Conservation (phyloP, 2,329 filamentous ascomycete species). For the Trichoderma sp. region DNA sequence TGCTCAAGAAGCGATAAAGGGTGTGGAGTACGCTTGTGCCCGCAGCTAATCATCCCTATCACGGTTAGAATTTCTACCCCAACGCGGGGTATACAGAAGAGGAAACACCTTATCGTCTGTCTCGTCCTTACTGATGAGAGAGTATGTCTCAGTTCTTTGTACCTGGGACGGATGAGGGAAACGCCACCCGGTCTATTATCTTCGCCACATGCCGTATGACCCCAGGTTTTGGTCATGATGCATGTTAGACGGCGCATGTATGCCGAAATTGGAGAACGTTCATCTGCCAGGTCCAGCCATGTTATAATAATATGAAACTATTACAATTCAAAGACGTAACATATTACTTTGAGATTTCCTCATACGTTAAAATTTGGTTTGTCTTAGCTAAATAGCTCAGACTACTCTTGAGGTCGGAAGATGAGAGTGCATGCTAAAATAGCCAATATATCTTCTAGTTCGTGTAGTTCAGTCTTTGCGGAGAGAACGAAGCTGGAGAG, state of each 20-base stretch:
- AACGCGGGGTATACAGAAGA: background rate
- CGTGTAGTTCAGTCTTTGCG: background rate
- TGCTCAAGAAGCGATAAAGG: background rate
- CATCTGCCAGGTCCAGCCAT: background rate
- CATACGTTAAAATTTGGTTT: background rate
- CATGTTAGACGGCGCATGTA: background rate
- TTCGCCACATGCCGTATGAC: background rate
- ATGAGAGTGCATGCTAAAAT: background rate
- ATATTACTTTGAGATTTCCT: background rate
- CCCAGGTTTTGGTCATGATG: background rate
- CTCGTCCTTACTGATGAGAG: background rate
- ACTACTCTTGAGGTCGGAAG: background rate
- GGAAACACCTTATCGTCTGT: background rate
- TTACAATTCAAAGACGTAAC: background rate
- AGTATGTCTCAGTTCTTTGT: background rate
- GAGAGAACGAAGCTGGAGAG: background rate
- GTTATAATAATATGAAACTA: background rate
- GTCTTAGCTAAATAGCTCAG: background rate
- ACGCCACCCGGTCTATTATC: background rate
- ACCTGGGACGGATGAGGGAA: background rate
- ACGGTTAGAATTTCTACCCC: background rate
- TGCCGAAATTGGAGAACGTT: background rate
- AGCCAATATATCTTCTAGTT: background rate
- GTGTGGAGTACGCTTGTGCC: background rate
- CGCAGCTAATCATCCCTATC: background rate